Base-by-base conservation (phyloP, 345 rosid genomes). In the Populus deltoides region DNA sequence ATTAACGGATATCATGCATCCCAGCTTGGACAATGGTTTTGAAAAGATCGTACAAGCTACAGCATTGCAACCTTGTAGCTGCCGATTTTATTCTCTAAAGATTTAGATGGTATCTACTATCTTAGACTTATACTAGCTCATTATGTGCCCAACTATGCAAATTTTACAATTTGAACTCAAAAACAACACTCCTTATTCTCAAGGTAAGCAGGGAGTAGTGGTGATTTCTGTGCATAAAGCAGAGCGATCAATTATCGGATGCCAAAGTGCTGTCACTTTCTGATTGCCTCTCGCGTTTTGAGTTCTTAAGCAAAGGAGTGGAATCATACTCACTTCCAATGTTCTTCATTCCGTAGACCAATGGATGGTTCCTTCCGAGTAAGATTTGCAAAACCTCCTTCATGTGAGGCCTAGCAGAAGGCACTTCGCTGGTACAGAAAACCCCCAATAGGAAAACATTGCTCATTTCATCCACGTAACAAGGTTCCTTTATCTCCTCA, bases 351-450 rank as follows among this genome's bases (percentile, higher is more conserved):
- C 39, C 47, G 24, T 22, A 67, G 33, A 11, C 10, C 18, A 17
- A 33, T 12, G 12, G 49, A 29, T 33, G 43, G 13, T 57, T 49
- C 45, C 73, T 77, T 24, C 47, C 59, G 9, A 71, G n/a, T 24
- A 82, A 61, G 68, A 74, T 53, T 12, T 78, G 68, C 70, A 78
- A 39, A 7, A 66, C 81, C 38, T 82, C 75, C 49, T 49, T 55
- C 81, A 78, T 78, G 43, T 63, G 35, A 33, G 84, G 84, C 53
- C 84, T 74, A 16, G 43, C 66, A 25, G 63, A 51, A 3, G 84
- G 73, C 27, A n/a, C 6, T 68, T 15, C 36, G 43, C 33, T 73
- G n/a, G 79, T 82, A n/a, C 84, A 78, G 38, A 35, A 35, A 2
- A 78, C 53, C 20, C 81, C 84, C 7, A 82, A 63, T 18, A 39